Base-by-base conservation (phyloP, 2,329 filamentous ascomycete genomes). In the Penicillium thymicola region DNA sequence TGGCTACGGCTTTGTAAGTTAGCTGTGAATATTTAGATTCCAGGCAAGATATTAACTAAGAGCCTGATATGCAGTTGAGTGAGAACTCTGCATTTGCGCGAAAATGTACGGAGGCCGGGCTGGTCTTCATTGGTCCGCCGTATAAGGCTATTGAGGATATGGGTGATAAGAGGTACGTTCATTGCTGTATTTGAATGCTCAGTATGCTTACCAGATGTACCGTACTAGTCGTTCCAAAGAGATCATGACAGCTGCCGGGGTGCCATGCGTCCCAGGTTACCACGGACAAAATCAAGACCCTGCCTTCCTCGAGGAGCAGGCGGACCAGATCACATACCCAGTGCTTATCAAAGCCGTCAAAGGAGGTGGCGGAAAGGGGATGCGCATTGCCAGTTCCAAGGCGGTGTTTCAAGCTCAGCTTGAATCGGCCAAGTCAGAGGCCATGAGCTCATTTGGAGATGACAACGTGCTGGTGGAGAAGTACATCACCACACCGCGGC, bases 231-330 rank as follows among this genome's bases (percentile, higher is more conserved):
- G 89, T 58, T 94, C 90, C 51, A 99, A 99, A 75, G 89, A 96
- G 71, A 97, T 99, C 70, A 97, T 99, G 94, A 91, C 85, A 34
- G 85, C 86, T 5, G 93, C 94, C n/a, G 91, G 92, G 9, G 94
- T 99, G 4, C 92, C 92, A 5, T 97, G 94, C 68, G 94, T 99
- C 47, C 94, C 94, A 0, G 94, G 94, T 0, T 99, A 99, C 69
- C 94, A 97, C 72, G 94, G 94, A 18, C 68, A 81, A 1, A 90
- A 96, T 51, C 94, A 99, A 76, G 85, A 88, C 47, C 78, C 82
- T 1, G 71, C 75, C 9, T 79, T 81, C 58, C 77, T 89, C 28
- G 82, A 90, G 54, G 77, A 79, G 10, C 86, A 93, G 71, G 93
- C 94, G 8, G 84, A 83, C 65, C 85, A 89, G 62, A 87, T 89